Evolutionary conservation across 352 stramenopile species (phyloP).

Genomic region (Bremia lactucae): DNA sequence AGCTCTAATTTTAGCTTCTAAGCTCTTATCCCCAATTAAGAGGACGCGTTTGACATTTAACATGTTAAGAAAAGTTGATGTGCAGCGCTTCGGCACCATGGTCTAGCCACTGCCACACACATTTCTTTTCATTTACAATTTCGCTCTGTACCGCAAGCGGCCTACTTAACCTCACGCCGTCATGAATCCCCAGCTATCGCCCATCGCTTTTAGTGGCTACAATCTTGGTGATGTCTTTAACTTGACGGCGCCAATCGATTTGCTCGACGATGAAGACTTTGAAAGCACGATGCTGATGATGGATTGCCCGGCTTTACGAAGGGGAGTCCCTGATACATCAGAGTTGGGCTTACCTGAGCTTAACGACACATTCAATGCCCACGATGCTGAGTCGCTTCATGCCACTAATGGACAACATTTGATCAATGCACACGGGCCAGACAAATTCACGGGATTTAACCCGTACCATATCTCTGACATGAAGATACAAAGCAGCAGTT

Average conservation of each 20-base stretch:
- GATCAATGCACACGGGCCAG: background rate
- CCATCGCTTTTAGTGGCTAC: conserved; percentile 11
- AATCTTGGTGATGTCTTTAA: conserved; percentile 39
- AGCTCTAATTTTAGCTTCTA: too few species aligned
- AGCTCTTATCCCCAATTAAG: too few species aligned
- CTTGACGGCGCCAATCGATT: conserved; percentile 29
- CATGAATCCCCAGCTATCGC: conserved; percentile 18
- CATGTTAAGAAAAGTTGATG: too few species aligned
- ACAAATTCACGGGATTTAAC: background rate
- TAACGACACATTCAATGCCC: conserved; percentile 30
- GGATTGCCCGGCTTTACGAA: conserved; percentile 20
- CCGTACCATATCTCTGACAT: background rate
- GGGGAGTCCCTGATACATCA: conserved; percentile 29
- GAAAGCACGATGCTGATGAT: conserved; percentile 63
- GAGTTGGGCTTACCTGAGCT: conserved; percentile 36
- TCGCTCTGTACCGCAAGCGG: conserved; percentile 19
- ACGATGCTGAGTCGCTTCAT: conserved; percentile 17
- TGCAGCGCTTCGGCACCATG: too few species aligned
- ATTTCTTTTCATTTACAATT: conserved; percentile 22
- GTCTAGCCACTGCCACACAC: too few species aligned
- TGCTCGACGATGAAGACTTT: conserved; percentile 52
- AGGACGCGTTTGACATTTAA: too few species aligned
- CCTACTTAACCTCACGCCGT: background rate
- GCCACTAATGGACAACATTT: conserved; percentile 3
- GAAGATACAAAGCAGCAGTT: conserved; percentile 6